Percentiles rank a stretch among this genome's conserved stretches.
These are phyloP conservation scores for Gypsophila paniculata DNA, from an alignment of 179 eudicot genomes.

Conservation along the genomic window DNA sequence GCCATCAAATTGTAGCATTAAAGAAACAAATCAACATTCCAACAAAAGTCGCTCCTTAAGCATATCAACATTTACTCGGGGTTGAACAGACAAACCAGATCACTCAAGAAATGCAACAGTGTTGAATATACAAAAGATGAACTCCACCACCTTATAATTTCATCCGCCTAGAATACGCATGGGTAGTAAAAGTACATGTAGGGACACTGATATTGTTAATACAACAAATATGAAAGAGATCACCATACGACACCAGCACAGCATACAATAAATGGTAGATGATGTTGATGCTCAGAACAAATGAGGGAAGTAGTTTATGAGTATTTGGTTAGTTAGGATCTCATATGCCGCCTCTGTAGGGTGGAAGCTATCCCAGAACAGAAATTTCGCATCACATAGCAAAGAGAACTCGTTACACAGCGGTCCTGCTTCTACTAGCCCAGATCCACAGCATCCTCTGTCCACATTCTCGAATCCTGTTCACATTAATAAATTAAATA, in stretches of 20 bases:
- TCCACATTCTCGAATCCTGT: constrained; percentile 46
- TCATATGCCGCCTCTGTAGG: constrained; percentile 47
- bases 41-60: too few species aligned
- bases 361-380: constrained; percentile 70
- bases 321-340: constrained; percentile 26
- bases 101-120: too few species aligned
- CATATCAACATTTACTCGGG: too few species aligned
- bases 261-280: neutral
- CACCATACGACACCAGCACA: neutral
- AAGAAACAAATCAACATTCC: too few species aligned
- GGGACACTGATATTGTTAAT: neutral
- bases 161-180: neutral
- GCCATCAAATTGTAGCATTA: too few species aligned
- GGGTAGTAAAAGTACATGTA: too few species aligned
- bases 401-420: constrained; percentile 34
- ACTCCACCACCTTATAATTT: neutral
- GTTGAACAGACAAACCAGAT: too few species aligned
- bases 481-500: neutral
- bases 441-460: constrained; percentile 63
- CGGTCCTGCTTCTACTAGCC: constrained; percentile 38
- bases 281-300: constrained; percentile 3
- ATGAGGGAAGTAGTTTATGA: neutral
- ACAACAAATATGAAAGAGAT: neutral
- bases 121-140: neutral
- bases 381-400: constrained; percentile 32